Evolutionary conservation across 495 filamentous ascomycete species (phyloP), one percentile per base, ranked within the genome.

Genomic region (Viridothelium virens): DNA sequence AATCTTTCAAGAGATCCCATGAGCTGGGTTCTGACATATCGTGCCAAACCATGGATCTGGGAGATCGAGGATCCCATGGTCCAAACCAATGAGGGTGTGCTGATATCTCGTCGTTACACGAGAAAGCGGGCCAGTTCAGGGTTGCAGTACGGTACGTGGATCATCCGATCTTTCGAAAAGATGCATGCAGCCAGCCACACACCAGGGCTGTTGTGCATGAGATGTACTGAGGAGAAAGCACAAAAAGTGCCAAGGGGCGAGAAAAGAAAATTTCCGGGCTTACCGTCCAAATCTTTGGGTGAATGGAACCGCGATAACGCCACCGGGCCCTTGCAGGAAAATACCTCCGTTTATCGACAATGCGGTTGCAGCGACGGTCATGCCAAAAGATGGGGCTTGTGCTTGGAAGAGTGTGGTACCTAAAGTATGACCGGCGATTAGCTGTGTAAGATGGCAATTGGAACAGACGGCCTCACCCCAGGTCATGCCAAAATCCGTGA

Each of bases 301-400:
- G 0, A 83, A 68, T 5, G 80, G 80, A 14, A 84, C 80, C 0
- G 79, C 81, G 61, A 83, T 74, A 25, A 83, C 72, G 11, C 82
- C 81, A 53, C 82, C 81, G 62, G 81, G 77, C 0, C 80, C 82
- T 70, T 83, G 81, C 64, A 83, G 73, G 66, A 84, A 74, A 67
- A 84, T 81, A 33, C 79, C 80, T 39, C 78, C 80, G 70, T 76
- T 79, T 71, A 81, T 77, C 16, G 80, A 82, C 5, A 76, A 77
- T 0, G 78, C 73, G 3, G 81, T 77, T 39, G 77, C 73, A 7
- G 74, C 64, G 44, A 80, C 61, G 3, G 68, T 73, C 67, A 82
- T 80, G 25, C 72, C 62, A 80, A 80, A 83, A 39, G 78, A 75
- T 34, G 75, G 71, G 2, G 79, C 79, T 68, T 84, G 82, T 11